Percentiles rank a stretch among this genome's conserved stretches.
Conservation (phyloP, 805 yeast genomes). For the Schizosaccharomyces pombe region DNA sequence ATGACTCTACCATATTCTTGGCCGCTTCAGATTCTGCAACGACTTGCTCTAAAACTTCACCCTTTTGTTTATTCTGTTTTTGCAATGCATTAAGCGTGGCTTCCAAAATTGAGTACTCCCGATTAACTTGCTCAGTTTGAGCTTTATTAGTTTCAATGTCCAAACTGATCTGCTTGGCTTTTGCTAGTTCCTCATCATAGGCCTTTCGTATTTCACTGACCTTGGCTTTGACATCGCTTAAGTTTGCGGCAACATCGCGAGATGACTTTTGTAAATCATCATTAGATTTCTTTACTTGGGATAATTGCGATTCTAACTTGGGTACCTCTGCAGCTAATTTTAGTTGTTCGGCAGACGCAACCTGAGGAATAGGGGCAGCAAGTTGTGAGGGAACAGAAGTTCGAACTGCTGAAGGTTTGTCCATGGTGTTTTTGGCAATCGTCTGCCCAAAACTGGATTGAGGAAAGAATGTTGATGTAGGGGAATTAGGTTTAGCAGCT, state of each 20-base stretch:
- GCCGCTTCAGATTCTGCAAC: conserved; percentile 36
- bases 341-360: conserved; percentile 54
- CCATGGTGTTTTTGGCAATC: conserved; percentile 14
- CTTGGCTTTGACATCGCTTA: conserved; percentile 51
- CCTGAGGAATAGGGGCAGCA: conserved; percentile 20
- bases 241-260: conserved; percentile 16
- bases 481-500: not conserved
- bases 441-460: conserved; percentile 69
- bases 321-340: conserved; percentile 58
- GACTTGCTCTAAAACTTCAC: conserved; percentile 36
- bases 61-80: conserved; percentile 35
- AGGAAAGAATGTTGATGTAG: conserved; percentile 32
- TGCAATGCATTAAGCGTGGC: conserved; percentile 55
- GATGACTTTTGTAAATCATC: not conserved
- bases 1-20: not conserved
- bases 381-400: not conserved
- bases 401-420: not conserved
- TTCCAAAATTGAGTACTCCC: conserved; percentile 53
- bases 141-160: conserved; percentile 32
- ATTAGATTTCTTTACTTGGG: not conserved
- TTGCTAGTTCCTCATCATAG: conserved; percentile 57
- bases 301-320: conserved; percentile 26
- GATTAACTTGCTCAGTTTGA: conserved; percentile 46
- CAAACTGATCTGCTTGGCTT: conserved; percentile 48
- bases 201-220: conserved; percentile 39